A percentile compares a stretch with the other conserved stretches of the same genome.
phyloP scores from a whole-genome alignment of 1,139 yeast genomes.

The Arxiozyma heterogenica region DNA sequence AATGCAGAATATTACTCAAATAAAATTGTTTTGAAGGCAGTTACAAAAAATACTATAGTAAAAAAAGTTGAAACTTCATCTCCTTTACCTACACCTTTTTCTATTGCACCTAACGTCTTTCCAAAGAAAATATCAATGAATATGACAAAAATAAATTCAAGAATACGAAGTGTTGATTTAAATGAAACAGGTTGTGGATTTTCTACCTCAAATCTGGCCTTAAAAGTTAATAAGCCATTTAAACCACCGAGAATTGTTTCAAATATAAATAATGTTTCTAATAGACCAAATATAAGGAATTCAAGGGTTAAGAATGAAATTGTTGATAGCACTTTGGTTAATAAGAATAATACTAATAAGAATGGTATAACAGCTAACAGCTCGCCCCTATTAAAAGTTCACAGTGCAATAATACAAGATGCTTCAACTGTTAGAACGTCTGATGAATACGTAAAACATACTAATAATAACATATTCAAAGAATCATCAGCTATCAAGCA shows the following conservation, averaged over 20 bases:
- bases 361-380: no score
- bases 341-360: no score
- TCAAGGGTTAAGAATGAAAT: neutral
- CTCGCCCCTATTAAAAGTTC: no score
- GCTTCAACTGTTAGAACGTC: neutral
- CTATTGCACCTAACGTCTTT: neutral
- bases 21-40: neutral
- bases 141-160: neutral
- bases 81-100: neutral
- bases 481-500: neutral
- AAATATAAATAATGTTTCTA: neutral
- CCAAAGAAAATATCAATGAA: neutral
- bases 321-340: neutral
- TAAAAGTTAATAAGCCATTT: conserved; percentile 24
- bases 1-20: neutral
- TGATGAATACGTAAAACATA: no score
- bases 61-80: neutral
- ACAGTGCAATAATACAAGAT: neutral
- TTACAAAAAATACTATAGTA: neutral
- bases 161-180: neutral
- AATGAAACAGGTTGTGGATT: neutral
- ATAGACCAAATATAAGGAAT: conserved; percentile 13
- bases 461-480: neutral
- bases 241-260: conserved; percentile 17
- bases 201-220: conserved; percentile 12